These are phyloP conservation scores for Arthrobotrys iridis DNA, from an alignment of 2,329 filamentous ascomycete genomes.

Conservation along the genomic window DNA sequence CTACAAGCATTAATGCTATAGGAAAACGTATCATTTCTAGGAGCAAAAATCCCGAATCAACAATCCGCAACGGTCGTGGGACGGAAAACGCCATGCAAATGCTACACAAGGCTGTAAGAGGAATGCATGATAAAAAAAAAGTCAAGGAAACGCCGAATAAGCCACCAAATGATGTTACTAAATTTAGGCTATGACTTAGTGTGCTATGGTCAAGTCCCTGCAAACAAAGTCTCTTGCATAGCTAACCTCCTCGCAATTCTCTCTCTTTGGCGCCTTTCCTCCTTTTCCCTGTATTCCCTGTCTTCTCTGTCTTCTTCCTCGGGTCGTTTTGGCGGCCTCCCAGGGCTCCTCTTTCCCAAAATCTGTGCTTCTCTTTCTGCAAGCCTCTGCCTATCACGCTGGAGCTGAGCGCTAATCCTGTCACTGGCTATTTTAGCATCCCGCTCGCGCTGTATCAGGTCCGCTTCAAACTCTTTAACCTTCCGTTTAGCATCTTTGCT, in stretches of 20 bases:
- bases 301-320: conserved; percentile 12
- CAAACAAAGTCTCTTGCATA: conserved; percentile 45
- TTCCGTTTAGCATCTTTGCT: conserved; percentile 14
- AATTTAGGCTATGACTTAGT: neutral
- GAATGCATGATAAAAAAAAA: neutral
- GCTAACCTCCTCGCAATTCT: conserved; percentile 28
- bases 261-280: conserved; percentile 25
- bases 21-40: neutral
- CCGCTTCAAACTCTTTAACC: conserved; percentile 32
- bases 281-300: conserved; percentile 2
- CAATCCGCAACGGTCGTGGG: neutral
- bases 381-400: conserved; percentile 31
- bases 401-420: conserved; percentile 31
- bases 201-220: conserved; percentile 18
- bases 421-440: conserved; percentile 4
- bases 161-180: neutral
- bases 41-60: neutral
- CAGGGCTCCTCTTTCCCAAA: conserved; percentile 13
- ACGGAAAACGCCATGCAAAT: conserved; percentile 1
- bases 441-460: conserved; percentile 15
- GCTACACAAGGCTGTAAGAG: neutral
- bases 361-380: conserved; percentile 42
- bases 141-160: neutral
- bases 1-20: neutral
- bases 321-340: neutral